phyloP scores from a whole-genome alignment of 2,329 filamentous ascomycete species.

The Chalaropsis thielavioides region DNA sequence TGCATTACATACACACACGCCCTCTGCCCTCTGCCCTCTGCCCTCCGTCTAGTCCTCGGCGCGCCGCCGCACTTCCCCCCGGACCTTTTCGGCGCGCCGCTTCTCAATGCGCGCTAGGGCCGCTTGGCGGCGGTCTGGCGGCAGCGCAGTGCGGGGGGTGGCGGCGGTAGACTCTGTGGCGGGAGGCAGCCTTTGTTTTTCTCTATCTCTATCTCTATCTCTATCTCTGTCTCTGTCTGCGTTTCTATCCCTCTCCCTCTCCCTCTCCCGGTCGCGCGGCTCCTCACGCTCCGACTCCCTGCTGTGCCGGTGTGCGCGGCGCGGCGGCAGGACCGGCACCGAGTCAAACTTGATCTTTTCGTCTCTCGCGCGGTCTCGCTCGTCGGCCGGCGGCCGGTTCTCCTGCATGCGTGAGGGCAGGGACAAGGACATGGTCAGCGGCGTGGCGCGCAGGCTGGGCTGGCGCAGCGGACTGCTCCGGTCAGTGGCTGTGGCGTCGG shows the following conservation, averaged over 20 bases:
- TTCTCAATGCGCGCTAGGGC: conserved; percentile 41
- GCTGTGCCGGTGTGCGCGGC: background rate
- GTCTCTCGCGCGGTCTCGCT: background rate
- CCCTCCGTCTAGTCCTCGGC: conserved; percentile 36
- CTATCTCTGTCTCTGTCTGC: background rate
- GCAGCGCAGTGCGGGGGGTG: conserved; percentile 25
- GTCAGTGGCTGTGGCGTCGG: conserved; percentile 10
- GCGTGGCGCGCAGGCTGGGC: background rate
- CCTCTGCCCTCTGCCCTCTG: too few relatives aligned
- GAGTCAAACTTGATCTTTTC: background rate
- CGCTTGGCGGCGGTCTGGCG: conserved; percentile 38
- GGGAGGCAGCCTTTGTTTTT: too few relatives aligned
- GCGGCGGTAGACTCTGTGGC: too few relatives aligned
- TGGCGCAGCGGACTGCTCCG: conserved; percentile 11
- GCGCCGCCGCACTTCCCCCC: conserved; percentile 24
- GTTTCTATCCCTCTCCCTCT: background rate
- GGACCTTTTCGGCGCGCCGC: conserved; percentile 37
- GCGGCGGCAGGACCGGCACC: background rate
- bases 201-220: too few relatives aligned
- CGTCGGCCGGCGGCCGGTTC: background rate
- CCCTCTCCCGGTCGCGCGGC: background rate
- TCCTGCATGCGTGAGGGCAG: background rate
- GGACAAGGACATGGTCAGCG: background rate
- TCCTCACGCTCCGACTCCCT: background rate
- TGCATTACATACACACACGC: conserved; percentile 6